These are phyloP conservation scores for Termitomyces sp. DNA, from an alignment of 1,284 basidiomycete genomes.

Conservation along the genomic window DNA sequence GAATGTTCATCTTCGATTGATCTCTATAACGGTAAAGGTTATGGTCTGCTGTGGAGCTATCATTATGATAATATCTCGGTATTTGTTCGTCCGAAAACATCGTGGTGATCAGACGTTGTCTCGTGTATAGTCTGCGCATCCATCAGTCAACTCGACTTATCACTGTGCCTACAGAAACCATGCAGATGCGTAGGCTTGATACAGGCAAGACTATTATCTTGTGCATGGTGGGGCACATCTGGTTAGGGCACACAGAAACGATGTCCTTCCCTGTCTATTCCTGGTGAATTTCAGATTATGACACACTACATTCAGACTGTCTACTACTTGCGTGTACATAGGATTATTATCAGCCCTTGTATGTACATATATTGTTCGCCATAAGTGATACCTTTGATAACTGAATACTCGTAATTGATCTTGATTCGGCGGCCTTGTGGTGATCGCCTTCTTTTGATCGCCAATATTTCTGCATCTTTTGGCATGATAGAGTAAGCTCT, in stretches of 20 bases:
- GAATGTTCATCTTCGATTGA: neutral
- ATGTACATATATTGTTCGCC: neutral
- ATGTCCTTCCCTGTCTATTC: no score
- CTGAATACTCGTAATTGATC: neutral
- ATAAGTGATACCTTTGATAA: neutral
- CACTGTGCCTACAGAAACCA: neutral
- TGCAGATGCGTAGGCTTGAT: neutral
- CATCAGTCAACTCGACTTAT: neutral
- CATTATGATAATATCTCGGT: conserved; percentile 24
- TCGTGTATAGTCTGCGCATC: conserved; percentile 9
- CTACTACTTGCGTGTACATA: neutral
- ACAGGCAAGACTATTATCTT: neutral
- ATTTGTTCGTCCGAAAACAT: conserved; percentile 21
- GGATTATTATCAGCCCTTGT: neutral
- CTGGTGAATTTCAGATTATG: neutral
- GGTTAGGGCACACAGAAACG: neutral
- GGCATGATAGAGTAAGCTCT: neutral
- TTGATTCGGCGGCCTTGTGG: neutral
- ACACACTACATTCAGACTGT: neutral
- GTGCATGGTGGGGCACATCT: neutral
- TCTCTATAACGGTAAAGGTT: conserved; percentile 13
- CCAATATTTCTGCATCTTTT: neutral
- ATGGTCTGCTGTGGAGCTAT: conserved; percentile 23
- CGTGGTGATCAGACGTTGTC: conserved; percentile 14
- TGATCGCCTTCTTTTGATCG: neutral